Base-by-base conservation (phyloP, 2,329 filamentous ascomycete genomes). In the Ophiocordyceps sinensis region DNA sequence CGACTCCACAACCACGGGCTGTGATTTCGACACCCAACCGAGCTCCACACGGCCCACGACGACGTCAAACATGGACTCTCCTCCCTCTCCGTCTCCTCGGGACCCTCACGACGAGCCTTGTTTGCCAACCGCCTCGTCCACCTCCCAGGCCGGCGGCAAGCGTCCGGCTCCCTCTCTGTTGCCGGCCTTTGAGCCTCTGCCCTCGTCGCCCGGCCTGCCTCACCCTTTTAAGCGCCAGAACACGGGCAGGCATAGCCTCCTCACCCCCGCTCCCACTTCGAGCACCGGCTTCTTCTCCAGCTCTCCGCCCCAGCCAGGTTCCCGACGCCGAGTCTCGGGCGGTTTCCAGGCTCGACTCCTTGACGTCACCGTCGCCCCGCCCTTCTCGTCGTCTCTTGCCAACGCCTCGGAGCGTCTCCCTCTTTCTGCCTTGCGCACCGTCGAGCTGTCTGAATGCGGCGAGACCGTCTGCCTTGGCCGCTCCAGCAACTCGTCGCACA, bases 401-500 rank as follows among this genome's bases (percentile, higher is more conserved):
- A 4, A 32, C 4, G 28, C 31, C 43, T 82, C 84, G 3, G 87
- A 94, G 53, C 82, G 91, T 54, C 77, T 77, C 51, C 91, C 91
- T 34, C 73, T 98, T 40, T 81, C 81, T 40, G 75, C 82, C 39
- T 79, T 98, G 39, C 86, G 87, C n/a, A 78, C 79, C 19, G 70
- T 96, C 47, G 77, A 85, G 57, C 75, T 96, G 15, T 79, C 80
- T 41, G 81, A 79, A 49, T 85, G 83, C 62, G 88, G 89, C 47
- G 85, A 94, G 52, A 67, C 78, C 13, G 65, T 94, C 29, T 72
- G 82, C 46, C 91, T 98, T 82, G 91, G 91, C 47, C 77, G 91
- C 49, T 95, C 88, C 6, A 94, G 85, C 65, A 89, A 86, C 62
- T 94, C 88, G 13, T 94, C 87, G n/a, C 79, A 95, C 57, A 91